Evolutionary conservation across 345 rosid species (phyloP), one percentile per base, ranked within the genome.

Genomic region (Linum trigynum): DNA sequence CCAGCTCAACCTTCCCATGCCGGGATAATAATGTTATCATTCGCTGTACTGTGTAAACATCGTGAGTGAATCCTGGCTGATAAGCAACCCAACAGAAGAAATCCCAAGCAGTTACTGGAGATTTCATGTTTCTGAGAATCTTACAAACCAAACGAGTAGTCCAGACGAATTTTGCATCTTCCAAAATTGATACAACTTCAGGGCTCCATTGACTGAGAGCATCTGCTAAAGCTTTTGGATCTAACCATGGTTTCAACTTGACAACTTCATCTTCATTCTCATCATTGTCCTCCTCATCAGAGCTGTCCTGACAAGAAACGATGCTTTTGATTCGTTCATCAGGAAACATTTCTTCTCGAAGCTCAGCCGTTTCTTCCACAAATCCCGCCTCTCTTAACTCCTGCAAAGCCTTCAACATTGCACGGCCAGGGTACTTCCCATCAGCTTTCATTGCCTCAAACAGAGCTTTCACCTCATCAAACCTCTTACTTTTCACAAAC

Each of bases 31-130:
- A 76, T 64, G 90, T 71, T 79, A 88, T 82, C 96, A 86, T 84
- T 75, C 94, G 81, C 78, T 86, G 83, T 1, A 86, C 83, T 0
- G 96, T 81, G 72, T 86, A 88, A 55, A 83, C 74, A 63, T 92
- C 90, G 14, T 90, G 98, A 58, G 86, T 77, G 74, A 84, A 90
- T 66, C 88, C 92, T 0, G 96, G 92, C 75, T 88, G 98, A 81
- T 56, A 74, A 51, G 89, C 87, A 63, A 92, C 94, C 98, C 97
- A 92, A 69, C 89, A 82, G 79, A 92, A 92, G 84, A 90, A 88
- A 62, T 71, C 75, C 98, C 98, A 90, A 11, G 97, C 97, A 62
- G 84, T 77, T 67, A 85, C 84, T 9, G 84, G 77, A 11, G 90
- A 86, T 39, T 59, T 86, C 67, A 92, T 78, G 72, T 79, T 84